Conservation (phyloP, 2,329 filamentous ascomycete genomes). For the Endocalyx cinctus region DNA sequence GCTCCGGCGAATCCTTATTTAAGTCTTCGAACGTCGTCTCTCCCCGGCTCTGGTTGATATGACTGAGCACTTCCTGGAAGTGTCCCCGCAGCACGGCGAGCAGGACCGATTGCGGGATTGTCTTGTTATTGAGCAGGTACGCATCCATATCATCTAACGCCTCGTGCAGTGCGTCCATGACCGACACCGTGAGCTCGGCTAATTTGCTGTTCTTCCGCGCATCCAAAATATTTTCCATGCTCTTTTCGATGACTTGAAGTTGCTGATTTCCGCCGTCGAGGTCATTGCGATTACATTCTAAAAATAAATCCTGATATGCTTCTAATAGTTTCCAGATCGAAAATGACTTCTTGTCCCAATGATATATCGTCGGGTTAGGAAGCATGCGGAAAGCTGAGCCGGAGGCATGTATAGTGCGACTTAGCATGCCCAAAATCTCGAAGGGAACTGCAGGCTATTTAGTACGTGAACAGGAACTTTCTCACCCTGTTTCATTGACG, state of each 20-base stretch:
- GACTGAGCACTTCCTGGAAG: slow-evolving; percentile 42
- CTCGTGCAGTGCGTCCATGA: slow-evolving; percentile 35
- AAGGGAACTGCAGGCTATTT: slow-evolving; percentile 42
- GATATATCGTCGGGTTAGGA: slow-evolving; percentile 51
- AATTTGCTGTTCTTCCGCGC: slow-evolving; percentile 9
- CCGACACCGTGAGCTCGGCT: slow-evolving; percentile 26
- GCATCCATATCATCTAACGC: slow-evolving; percentile 38
- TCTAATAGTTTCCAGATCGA: slow-evolving; percentile 37
- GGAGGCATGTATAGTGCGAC: slow-evolving; percentile 43
- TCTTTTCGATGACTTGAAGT: no score
- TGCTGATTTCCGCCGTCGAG: no score
- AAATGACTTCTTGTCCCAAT: slow-evolving; percentile 49
- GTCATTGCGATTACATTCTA: no score
- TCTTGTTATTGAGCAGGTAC: slow-evolving; percentile 32
- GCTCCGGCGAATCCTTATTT: slow-evolving; percentile 40
- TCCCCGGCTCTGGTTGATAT: slow-evolving; percentile 42
- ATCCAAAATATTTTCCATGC: slow-evolving; percentile 8
- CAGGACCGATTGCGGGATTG: slow-evolving; percentile 27
- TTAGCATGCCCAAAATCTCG: slow-evolving; percentile 55
- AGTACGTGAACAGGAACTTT: slow-evolving; percentile 16
- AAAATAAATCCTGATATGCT: slow-evolving; percentile 31
- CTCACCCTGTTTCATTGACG: no score
- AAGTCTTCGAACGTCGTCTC: slow-evolving; percentile 41
- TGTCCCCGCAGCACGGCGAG: slow-evolving; percentile 44
- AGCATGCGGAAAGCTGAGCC: slow-evolving; percentile 48